Conservation (phyloP, 345 rosid species). For the Euphorbia lathyris region DNA sequence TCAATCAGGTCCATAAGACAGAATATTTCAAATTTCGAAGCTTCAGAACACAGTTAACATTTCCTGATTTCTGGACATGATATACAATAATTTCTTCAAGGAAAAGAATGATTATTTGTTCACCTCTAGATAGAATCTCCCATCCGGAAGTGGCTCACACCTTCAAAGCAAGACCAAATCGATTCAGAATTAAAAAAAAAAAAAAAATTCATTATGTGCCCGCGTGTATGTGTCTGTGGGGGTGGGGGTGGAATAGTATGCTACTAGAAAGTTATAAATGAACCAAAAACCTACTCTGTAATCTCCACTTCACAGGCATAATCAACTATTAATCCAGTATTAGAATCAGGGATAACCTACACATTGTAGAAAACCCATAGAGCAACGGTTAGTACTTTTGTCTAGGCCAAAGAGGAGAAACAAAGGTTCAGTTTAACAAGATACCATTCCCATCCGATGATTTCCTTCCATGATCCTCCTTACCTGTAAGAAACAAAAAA, state of each 20-base stretch:
- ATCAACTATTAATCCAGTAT: conserved; percentile 68
- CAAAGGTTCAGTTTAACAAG: conserved; percentile 15
- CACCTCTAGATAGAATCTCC: conserved; percentile 84
- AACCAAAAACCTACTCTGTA: conserved; percentile 63
- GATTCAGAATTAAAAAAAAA: background rate
- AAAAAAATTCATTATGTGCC: background rate
- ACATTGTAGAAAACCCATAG: conserved; percentile 11
- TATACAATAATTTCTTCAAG: background rate
- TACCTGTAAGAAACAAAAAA: conserved; percentile 39
- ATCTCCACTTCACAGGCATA: conserved; percentile 98
- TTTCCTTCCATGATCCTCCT: conserved; percentile 98
- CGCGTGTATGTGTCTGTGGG: background rate
- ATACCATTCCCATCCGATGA: conserved; percentile 97
- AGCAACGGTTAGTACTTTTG: conserved; percentile 6
- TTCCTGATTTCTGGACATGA: background rate
- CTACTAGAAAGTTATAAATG: background rate
- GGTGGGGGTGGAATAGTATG: background rate
- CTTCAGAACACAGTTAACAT: background rate
- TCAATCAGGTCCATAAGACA: background rate
- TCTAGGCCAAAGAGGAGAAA: conserved; percentile 8
- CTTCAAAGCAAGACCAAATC: conserved; percentile 29
- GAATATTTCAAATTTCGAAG: background rate
- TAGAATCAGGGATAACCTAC: conserved; percentile 71
- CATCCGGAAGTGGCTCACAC: conserved; percentile 95
- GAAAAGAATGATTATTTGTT: conserved; percentile 5